phyloP scores from a whole-genome alignment of 129 eudicot species.

The Escallonia herrerae region DNA sequence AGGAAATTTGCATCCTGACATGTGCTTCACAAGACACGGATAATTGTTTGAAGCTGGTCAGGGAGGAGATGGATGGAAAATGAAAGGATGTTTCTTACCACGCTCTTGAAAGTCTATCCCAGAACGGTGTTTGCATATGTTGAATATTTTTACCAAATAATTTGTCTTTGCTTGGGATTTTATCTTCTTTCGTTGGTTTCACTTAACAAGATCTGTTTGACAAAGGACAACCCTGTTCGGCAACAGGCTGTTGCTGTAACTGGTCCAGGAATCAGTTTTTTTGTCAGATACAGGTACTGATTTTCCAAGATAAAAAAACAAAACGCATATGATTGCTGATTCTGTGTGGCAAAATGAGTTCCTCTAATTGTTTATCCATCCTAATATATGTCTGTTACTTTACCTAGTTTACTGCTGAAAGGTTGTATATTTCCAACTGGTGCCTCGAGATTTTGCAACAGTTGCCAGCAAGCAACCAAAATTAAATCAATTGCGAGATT shows the following conservation, averaged over 20 bases:
- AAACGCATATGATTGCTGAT: neutral
- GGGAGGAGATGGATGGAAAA: no score
- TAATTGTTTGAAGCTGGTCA: no score
- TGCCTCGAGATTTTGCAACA: slow-evolving; percentile 52
- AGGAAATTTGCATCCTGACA: no score
- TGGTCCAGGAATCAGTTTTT: no score
- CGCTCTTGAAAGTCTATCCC: no score
- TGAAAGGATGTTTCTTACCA: no score
- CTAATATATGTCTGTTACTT: neutral
- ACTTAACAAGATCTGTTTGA: slow-evolving; percentile 68
- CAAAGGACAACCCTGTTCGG: slow-evolving; percentile 69
- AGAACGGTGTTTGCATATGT: no score
- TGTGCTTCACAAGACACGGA: no score
- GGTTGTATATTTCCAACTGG: slow-evolving; percentile 83
- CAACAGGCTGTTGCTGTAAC: slow-evolving; percentile 59
- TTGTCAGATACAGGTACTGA: neutral
- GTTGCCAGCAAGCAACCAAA: slow-evolving; percentile 88
- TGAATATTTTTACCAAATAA: no score
- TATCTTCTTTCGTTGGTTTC: no score
- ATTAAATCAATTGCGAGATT: slow-evolving; percentile 30
- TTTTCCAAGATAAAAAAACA: neutral
- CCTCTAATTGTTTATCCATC: neutral
- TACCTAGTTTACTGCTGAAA: neutral
- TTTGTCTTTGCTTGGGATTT: no score
- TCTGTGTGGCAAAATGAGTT: neutral